Evolutionary conservation across 1,284 basidiomycete species (phyloP).

Genomic region (Coniferiporia sulphurascens): DNA sequence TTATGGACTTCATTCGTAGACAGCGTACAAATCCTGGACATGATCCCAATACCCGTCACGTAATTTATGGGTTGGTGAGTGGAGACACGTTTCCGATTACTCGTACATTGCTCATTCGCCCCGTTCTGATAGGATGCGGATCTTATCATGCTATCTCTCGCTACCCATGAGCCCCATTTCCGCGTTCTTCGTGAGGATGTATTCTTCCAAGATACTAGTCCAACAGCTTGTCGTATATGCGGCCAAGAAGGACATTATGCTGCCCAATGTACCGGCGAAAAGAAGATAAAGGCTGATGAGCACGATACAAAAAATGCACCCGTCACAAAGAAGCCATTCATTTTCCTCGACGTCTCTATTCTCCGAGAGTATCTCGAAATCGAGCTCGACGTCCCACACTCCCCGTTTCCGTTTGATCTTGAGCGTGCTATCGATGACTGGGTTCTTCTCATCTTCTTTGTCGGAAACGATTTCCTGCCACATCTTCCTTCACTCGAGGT

Average conservation of each 20-base stretch:
- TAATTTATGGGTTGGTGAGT: constrained; percentile 92
- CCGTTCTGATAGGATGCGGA: constrained; percentile 80
- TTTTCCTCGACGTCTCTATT: constrained; percentile 95
- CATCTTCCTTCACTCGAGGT: constrained; percentile 98
- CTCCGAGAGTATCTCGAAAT: constrained; percentile 97
- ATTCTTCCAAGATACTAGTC: constrained; percentile 79
- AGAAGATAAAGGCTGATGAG: constrained; percentile 48
- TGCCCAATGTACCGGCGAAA: constrained; percentile 79
- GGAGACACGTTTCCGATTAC: constrained; percentile 3
- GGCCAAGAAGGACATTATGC: constrained; percentile 94
- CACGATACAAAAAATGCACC: constrained; percentile 57
- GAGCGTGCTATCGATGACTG: constrained; percentile 99
- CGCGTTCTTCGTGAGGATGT: constrained; percentile 98
- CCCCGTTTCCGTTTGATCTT: constrained; percentile 87
- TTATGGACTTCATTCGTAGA: constrained; percentile 97
- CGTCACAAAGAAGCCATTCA: constrained; percentile 93
- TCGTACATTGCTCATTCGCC: constrained; percentile 1
- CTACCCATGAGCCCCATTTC: constrained; percentile 98
- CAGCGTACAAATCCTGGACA: constrained; percentile 85
- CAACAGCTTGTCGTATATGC: constrained; percentile 83
- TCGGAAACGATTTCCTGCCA: constrained; percentile 99
- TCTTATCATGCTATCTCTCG: constrained; percentile 97
- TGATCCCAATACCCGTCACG: constrained; percentile 94
- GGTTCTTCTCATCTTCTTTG: constrained; percentile 99
- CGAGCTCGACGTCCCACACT: constrained; percentile 80